phyloP scores from a whole-genome alignment of 2,329 filamentous ascomycete genomes.

The Epichloe sp. region DNA sequence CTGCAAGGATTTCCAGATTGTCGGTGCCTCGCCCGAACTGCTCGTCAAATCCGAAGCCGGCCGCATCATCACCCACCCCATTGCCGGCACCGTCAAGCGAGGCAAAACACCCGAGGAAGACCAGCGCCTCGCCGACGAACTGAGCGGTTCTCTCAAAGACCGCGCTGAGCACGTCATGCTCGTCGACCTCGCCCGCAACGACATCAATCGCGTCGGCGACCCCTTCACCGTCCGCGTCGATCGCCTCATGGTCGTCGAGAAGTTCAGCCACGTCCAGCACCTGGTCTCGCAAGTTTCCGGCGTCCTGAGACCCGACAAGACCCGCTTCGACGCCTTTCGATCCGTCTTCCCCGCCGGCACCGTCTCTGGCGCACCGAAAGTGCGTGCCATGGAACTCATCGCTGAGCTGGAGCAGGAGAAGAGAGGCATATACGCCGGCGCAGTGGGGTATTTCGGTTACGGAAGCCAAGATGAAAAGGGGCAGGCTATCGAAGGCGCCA shows the following conservation, averaged over 20 bases:
- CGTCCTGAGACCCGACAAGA: constrained; percentile 68
- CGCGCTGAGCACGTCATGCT: constrained; percentile 94
- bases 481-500: constrained; percentile 59
- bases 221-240: constrained; percentile 83
- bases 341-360: constrained; percentile 96
- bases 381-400: constrained; percentile 93
- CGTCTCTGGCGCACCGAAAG: constrained; percentile 89
- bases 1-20: constrained; percentile 84
- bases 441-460: constrained; percentile 94
- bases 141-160: constrained; percentile 76
- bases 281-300: constrained; percentile 92
- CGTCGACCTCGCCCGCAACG: constrained; percentile 89
- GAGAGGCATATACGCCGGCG: constrained; percentile 87
- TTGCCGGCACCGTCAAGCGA: constrained; percentile 87
- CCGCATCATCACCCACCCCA: constrained; percentile 88
- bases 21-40: constrained; percentile 88
- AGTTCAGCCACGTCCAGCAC: constrained; percentile 95
- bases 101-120: constrained; percentile 74
- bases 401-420: constrained; percentile 90
- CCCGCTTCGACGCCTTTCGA: constrained; percentile 87
- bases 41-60: constrained; percentile 82
- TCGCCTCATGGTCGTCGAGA: constrained; percentile 84
- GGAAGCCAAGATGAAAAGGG: constrained; percentile 54
- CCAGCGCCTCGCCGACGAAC: constrained; percentile 60
- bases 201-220: constrained; percentile 91